A percentile compares a stretch with the other conserved stretches of the same genome.
These are phyloP conservation scores for Leishmania braziliensis DNA, from an alignment of 208 protist species.

Conservation along the genomic window DNA sequence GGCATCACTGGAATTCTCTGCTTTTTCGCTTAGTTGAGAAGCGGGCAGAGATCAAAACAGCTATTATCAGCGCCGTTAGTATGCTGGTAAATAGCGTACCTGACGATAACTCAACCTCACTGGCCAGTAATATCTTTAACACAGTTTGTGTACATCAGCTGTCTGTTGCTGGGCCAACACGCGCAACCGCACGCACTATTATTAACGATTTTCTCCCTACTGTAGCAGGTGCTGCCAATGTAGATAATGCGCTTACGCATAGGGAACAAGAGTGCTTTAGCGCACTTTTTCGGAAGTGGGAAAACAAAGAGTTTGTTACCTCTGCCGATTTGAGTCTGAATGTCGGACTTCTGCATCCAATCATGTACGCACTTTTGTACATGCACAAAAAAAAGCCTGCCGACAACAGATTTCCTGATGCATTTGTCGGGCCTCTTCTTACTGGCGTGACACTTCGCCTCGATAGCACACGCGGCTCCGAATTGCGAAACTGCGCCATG, in stretches of 20 bases:
- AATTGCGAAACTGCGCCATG: conserved; percentile 30
- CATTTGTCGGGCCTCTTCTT: conserved; percentile 41
- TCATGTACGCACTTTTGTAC: conserved; percentile 67
- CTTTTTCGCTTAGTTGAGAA: conserved; percentile 17
- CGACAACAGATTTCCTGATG: conserved; percentile 26
- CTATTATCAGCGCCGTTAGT: conserved; percentile 4
- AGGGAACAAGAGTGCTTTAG: conserved; percentile 17
- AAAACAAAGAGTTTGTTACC: conserved; percentile 39
- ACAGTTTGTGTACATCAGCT: conserved; percentile 27
- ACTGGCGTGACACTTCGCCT: conserved; percentile 51
- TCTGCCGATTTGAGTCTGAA: conserved; percentile 41
- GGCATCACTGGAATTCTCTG: conserved; percentile 22
- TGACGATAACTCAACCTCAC: not conserved
- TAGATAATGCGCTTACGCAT: not conserved
- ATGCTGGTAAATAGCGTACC: conserved; percentile 10
- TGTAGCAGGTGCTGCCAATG: not conserved
- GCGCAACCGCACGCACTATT: conserved; percentile 2
- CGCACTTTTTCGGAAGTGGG: conserved; percentile 38
- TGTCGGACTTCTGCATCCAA: conserved; percentile 43
- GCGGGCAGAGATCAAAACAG: conserved; percentile 11
- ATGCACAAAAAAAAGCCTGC: conserved; percentile 16
- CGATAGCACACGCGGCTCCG: conserved; percentile 33
- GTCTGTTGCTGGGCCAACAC: conserved; percentile 7
- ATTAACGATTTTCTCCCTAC: conserved; percentile 20
- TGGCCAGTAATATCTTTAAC: conserved; percentile 22